These are phyloP conservation scores for Gossypioides kirkii DNA, from an alignment of 345 rosid genomes.

Conservation along the genomic window DNA sequence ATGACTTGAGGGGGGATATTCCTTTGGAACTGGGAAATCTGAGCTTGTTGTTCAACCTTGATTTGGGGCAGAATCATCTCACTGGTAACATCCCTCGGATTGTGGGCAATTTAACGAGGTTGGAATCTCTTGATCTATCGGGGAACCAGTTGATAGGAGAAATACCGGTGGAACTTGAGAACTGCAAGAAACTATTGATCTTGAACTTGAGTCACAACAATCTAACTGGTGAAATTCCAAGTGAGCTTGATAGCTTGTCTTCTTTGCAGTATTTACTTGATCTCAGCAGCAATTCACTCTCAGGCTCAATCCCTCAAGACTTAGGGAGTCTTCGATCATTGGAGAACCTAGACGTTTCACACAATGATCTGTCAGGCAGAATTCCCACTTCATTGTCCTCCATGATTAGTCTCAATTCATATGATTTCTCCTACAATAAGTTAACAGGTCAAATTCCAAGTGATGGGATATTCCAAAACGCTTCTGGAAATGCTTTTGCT, in stretches of 20 bases:
- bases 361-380: constrained; percentile 44
- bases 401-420: constrained; percentile 39
- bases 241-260: constrained; percentile 36
- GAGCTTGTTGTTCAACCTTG: constrained; percentile 31
- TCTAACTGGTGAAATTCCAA: constrained; percentile 47
- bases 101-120: constrained; percentile 29
- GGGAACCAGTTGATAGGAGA: constrained; percentile 35
- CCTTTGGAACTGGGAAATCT: constrained; percentile 47
- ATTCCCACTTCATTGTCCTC: constrained; percentile 44
- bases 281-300: constrained; percentile 62
- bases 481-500: constrained; percentile 29
- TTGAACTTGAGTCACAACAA: constrained; percentile 54
- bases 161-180: constrained; percentile 38
- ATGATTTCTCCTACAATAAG: constrained; percentile 55
- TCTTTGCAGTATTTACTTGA: constrained; percentile 40
- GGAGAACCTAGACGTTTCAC: constrained; percentile 53
- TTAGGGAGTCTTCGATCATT: constrained; percentile 33
- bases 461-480: constrained; percentile 34
- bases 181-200: constrained; percentile 32
- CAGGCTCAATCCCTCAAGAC: constrained; percentile 44
- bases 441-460: constrained; percentile 49
- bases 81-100: constrained; percentile 36
- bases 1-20: constrained; percentile 44
- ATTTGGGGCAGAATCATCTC: constrained; percentile 49
- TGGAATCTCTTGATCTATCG: constrained; percentile 44